Percentiles rank a stretch among this genome's conserved stretches.
Evolutionary conservation across 768 basidiomycete genomes (phyloP).

Genomic region (Naganishia randhawae): DNA sequence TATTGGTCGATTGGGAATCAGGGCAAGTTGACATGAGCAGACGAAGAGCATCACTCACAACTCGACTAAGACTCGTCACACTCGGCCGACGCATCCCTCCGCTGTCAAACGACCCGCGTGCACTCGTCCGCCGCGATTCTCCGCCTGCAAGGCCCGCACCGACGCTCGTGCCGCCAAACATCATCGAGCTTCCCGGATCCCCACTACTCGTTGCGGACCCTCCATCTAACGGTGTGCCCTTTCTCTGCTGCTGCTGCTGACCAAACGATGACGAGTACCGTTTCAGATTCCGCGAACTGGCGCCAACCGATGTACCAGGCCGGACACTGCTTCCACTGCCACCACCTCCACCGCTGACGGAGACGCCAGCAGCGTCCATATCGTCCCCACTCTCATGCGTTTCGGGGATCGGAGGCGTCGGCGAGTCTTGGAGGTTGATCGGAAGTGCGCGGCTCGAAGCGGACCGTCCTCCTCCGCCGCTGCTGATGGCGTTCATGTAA

Average conservation of each 20-base stretch:
- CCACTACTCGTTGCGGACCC: slow-evolving; percentile 42
- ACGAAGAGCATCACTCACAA: background rate
- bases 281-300: slow-evolving; percentile 38
- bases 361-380: background rate
- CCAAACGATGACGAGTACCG: slow-evolving; percentile 46
- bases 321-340: background rate
- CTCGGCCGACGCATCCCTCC: slow-evolving; percentile 21
- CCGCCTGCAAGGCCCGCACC: background rate
- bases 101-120: slow-evolving; percentile 15
- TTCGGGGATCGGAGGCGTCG: slow-evolving; percentile 25
- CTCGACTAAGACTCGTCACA: slow-evolving; percentile 18
- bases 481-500: no score
- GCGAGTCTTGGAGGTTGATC: background rate
- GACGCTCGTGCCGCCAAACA: background rate
- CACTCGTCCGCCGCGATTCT: slow-evolving; percentile 20
- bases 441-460: background rate
- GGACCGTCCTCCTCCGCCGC: no score
- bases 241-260: slow-evolving; percentile 29
- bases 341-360: no score
- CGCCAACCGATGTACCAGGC: slow-evolving; percentile 3
- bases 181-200: slow-evolving; percentile 34
- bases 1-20: background rate
- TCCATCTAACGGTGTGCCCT: slow-evolving; percentile 24
- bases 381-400: slow-evolving; percentile 21
- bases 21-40: background rate